Evolutionary conservation across 2,329 filamentous ascomycete species (phyloP), one percentile per base, ranked within the genome.

Genomic region (Coccinonectria pachysandricola): DNA sequence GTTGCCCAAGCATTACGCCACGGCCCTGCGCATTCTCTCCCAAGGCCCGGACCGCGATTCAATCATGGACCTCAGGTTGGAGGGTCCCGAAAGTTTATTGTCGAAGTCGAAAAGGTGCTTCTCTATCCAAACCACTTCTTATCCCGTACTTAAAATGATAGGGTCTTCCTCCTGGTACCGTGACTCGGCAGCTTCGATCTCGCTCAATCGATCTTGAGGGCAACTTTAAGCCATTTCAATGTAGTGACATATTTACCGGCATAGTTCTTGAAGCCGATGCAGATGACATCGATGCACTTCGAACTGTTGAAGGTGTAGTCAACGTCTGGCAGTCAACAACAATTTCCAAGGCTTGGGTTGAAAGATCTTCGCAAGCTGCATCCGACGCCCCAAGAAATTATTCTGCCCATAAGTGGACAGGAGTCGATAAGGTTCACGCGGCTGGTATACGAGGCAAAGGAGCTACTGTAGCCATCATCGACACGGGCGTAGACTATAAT

Each of bases 401-500:
- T 24, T 50, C 49, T 3, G 39, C 52, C n/a, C 56, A 59, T 21
- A 43, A 47, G 10, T 52, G 51, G 44, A 60, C 57, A 4, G 54
- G 56, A 3, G 57, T 60, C 2, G 49, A 57, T 12, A 49, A 42
- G 26, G 45, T 60, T 2, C 57, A 60, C 20, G 40, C 43, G 11
- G 36, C 40, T n/a, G 57, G 57, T 2, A 50, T 58, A 10, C 39
- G 47, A 7, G 57, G 57, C 4, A 52, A 51, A 21, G 56, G 55
- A 2, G 52, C 46, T 9, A 58, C 46, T 17, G 42, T 60, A 17
- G 57, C 56, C 7, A 42, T 60, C 15, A 49, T 60, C 19, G 57
- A 60, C 27, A 56, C 54, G 1, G 57, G 57, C 0, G 42, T 60
- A 15, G 54, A 59, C 25, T 60, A 60, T 23, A 52, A 45, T 1